Evolutionary conservation across 2,329 filamentous ascomycete species (phyloP), one percentile per base, ranked within the genome.

Genomic region (Ustilaginoidea virens): DNA sequence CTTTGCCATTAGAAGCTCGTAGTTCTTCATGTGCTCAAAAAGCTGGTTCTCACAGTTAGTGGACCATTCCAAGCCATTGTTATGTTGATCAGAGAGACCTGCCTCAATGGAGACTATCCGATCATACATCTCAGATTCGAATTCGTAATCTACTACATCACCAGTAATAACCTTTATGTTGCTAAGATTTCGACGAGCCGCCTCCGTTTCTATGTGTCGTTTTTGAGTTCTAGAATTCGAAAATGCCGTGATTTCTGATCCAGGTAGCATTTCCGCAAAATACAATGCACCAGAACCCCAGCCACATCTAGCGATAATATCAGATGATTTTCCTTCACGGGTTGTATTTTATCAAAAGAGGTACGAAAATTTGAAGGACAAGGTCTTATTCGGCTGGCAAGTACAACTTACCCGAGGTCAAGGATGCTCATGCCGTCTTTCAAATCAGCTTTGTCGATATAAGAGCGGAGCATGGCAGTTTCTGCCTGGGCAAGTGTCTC

Each of bases 11-110:
- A 80, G 61, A 9, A 70, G 53, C 36, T 74, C 65, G 49, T 80
- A 80, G 48, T 80, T 80, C 48, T 80, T 80, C 74, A 80, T 80
- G 49, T 80, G 76, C 47, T 80, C 75, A 43, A 81, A 80, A 9
- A 80, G 59, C 61, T 79, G 12, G n/a, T n/a, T n/a, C n/a, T n/a
- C n/a, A n/a, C n/a, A n/a, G n/a, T n/a, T n/a, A n/a, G n/a, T n/a
- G n/a, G n/a, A n/a, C n/a, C n/a, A n/a, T n/a, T n/a, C n/a, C n/a
- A n/a, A n/a, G n/a, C n/a, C n/a, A n/a, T n/a, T n/a, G n/a, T n/a
- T n/a, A n/a, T n/a, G n/a, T n/a, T n/a, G n/a, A n/a, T n/a, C n/a
- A n/a, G n/a, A n/a, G n/a, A n/a, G n/a, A n/a, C n/a, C n/a, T 29
- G 38, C 61, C 51, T 68, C 76, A 36, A 80, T 74, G 6, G 69